Evolutionary conservation across 495 filamentous ascomycete species (phyloP).

Genomic region (Tuber borchii): DNA sequence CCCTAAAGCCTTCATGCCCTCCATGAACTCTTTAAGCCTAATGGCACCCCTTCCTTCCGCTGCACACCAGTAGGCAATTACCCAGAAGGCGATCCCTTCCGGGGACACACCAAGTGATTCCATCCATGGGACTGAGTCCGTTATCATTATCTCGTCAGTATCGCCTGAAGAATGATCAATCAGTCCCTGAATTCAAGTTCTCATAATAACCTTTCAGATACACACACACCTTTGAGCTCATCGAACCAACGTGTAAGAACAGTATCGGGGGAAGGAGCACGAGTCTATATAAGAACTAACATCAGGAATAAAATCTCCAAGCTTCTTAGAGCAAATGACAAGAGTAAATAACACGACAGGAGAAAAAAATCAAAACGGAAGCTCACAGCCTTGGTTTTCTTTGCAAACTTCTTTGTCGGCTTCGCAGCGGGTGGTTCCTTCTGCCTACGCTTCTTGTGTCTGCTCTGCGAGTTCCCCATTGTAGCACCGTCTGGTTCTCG

Average conservation of each 20-base stretch:
- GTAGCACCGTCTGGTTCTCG: not conserved
- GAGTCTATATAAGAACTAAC: slow-evolving; percentile 19
- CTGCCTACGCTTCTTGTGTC: slow-evolving; percentile 9
- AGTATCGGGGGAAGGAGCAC: slow-evolving; percentile 7
- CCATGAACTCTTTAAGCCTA: slow-evolving; percentile 31
- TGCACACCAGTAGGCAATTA: slow-evolving; percentile 33
- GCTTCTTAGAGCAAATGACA: not conserved
- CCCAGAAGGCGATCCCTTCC: slow-evolving; percentile 33
- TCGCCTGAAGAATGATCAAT: slow-evolving; percentile 12
- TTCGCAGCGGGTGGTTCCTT: slow-evolving; percentile 26
- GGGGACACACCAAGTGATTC: slow-evolving; percentile 27
- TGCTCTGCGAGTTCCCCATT: slow-evolving; percentile 14
- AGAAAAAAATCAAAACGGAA: not conserved
- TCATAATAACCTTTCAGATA: not conserved
- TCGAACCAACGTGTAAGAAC: slow-evolving; percentile 25
- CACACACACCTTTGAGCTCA: slow-evolving; percentile 26
- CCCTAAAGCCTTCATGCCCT: slow-evolving; percentile 28
- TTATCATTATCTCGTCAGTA: slow-evolving; percentile 11
- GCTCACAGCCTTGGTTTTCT: slow-evolving; percentile 17
- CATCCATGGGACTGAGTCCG: slow-evolving; percentile 32
- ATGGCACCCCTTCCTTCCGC: slow-evolving; percentile 29
- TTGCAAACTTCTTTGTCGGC: slow-evolving; percentile 8
- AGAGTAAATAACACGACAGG: not conserved
- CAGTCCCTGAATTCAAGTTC: slow-evolving; percentile 6
- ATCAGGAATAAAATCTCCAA: not conserved